A percentile compares a stretch with the other conserved stretches of the same genome.
Evolutionary conservation across 306 rosid genomes (phyloP).

Genomic region (Hippophae gyantsensis): DNA sequence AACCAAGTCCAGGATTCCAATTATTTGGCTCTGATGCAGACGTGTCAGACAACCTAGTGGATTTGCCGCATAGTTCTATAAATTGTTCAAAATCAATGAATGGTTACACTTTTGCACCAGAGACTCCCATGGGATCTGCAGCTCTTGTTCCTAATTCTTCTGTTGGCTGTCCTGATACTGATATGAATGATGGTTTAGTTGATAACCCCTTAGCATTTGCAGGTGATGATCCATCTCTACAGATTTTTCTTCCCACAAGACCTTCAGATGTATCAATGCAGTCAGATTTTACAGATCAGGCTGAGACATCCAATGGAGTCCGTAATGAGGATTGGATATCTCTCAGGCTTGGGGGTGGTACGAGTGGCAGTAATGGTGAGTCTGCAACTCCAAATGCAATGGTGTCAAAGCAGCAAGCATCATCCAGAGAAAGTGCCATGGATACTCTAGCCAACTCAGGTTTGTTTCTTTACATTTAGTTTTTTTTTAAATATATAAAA

Average conservation of each 20-base stretch:
- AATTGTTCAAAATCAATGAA: slow-evolving; percentile 66
- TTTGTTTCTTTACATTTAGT: slow-evolving; percentile 36
- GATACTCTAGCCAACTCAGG: slow-evolving; percentile 61
- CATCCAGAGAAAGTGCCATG: slow-evolving; percentile 43
- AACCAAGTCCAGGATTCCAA: slow-evolving; percentile 64
- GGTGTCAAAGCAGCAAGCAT: slow-evolving; percentile 41
- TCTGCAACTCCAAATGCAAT: slow-evolving; percentile 44
- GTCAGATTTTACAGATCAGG: slow-evolving; percentile 63
- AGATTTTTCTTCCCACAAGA: slow-evolving; percentile 92
- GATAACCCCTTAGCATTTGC: slow-evolving; percentile 80
- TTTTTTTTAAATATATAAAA: slow-evolving; percentile 6
- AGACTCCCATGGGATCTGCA: slow-evolving; percentile 51
- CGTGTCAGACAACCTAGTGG: slow-evolving; percentile 54
- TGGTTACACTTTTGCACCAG: slow-evolving; percentile 59
- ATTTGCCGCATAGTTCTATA: slow-evolving; percentile 55
- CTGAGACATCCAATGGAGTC: slow-evolving; percentile 71
- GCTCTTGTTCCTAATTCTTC: slow-evolving; percentile 44
- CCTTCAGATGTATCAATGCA: slow-evolving; percentile 61
- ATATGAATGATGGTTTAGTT: slow-evolving; percentile 70
- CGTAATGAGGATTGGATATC: slow-evolving; percentile 84
- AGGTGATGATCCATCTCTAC: slow-evolving; percentile 86
- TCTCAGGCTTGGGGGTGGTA: slow-evolving; percentile 80
- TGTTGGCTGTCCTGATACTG: slow-evolving; percentile 47
- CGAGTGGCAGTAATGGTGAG: slow-evolving; percentile 46
- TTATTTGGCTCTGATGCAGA: slow-evolving; percentile 68